Evolutionary conservation across 257 asterid genomes (phyloP), one percentile per base, ranked within the genome.

Genomic region (Leptodermis oblonga): DNA sequence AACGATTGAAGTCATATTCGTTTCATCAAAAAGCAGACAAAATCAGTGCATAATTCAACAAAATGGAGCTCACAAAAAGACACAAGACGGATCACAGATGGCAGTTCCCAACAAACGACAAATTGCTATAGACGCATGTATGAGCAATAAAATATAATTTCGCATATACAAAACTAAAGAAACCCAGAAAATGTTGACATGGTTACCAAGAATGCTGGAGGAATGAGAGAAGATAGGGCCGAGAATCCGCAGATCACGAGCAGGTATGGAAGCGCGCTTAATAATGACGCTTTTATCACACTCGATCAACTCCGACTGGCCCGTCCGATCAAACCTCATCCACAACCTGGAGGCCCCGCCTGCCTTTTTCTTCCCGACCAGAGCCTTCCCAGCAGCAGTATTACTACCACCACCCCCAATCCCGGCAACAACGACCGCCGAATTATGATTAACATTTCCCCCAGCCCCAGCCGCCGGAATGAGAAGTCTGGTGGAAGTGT

Each of bases 171-270:
- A 48, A 48, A 48, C 4, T 1, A 48, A 17, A 52, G 30, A 18
- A 49, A n/a, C n/a, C n/a, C n/a, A n/a, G n/a, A n/a, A n/a, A 34
- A 34, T 3, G 39, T 34, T 3, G 13, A 52, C 1, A 25, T 34
- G 0, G 56, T 13, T 77, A 94, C 99, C 99, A 25, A 94, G 95
- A 60, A 94, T 94, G 77, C 89, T 84, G 75, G 97, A 91, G 73
- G 99, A 94, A 72, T 86, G 93, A 74, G 97, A 87, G 86, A 91
- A 94, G n/a, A 94, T 83, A 49, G 99, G 99, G 13, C 99, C 97
- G 41, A 94, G 92, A 58, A 94, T 94, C 74, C 99, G 84, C 76
- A 94, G 86, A 78, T 94, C 99, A 80, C 99, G 84, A 66, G 96
- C 78, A 61, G 99, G 99, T 46, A 94, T 82, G 1, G 86, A 86